Evolutionary conservation across 345 rosid species (phyloP), one percentile per base, ranked within the genome.

Genomic region (Euphorbia tirucalli): DNA sequence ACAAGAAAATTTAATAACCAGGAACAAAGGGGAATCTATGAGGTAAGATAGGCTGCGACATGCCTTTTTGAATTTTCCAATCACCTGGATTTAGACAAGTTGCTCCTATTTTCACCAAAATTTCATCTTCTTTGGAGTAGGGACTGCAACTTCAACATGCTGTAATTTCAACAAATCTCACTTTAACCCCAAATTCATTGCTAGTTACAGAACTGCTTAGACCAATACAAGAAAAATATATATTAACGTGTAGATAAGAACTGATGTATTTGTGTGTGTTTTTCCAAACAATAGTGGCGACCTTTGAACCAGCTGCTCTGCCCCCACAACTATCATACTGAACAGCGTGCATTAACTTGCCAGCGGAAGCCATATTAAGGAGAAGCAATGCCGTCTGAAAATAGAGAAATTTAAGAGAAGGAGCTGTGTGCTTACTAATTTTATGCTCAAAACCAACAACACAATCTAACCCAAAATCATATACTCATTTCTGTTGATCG

Each of bases 11-110:
- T n/a, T n/a, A n/a, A 24, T 19, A 85, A 93, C 98, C 84, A 7
- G 98, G 93, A 54, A 87, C 81, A 71, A 66, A 75, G 56, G 97
- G 98, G 79, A 93, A 90, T 68, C 78, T 89, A 86, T 80, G 84
- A 64, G 97, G 96, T 7, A 83, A 56, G 66, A 88, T 35, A 52
- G 90, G 90, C 5, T 92, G 74, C n/a, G n/a, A n/a, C n/a, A n/a
- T n/a, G n/a, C n/a, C n/a, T n/a, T n/a, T n/a, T n/a, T n/a, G n/a
- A n/a, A 83, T 81, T 71, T 87, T 91, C 92, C 90, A 86, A 69
- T 89, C 97, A 52, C 80, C 70, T 9, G 97, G 93, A 76, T 91
- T 91, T 4, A 91, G 24, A 73, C 80, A 78, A 30, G 74, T 69
- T 4, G 93, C 93, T 80, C 89, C 90, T 57, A 85, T 2, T 70